Conservation (phyloP, 306 rosid species). For the Glycine latifolia region DNA sequence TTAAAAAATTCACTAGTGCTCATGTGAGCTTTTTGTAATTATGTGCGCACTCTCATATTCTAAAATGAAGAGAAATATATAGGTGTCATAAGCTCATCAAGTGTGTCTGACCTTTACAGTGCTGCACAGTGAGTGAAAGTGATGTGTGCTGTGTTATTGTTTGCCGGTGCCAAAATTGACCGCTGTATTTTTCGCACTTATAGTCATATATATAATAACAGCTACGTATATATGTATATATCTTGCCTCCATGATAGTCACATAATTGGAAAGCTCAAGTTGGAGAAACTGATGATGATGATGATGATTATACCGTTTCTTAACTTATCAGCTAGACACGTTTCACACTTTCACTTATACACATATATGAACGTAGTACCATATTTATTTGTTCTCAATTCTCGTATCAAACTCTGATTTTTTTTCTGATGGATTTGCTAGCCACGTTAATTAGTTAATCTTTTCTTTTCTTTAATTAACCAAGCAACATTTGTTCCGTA, state of each 20-base stretch:
- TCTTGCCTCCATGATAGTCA: constrained; percentile 22
- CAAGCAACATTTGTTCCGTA: neutral
- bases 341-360: neutral
- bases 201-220: constrained; percentile 1
- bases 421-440: neutral
- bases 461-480: neutral
- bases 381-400: neutral
- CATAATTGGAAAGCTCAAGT: neutral
- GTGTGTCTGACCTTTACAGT: constrained; percentile 40
- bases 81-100: constrained; percentile 6
- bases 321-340: neutral
- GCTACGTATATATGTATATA: neutral
- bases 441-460: neutral
- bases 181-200: neutral
- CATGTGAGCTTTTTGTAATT: constrained; percentile 51
- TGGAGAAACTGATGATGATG: neutral
- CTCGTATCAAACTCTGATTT: neutral
- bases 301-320: neutral
- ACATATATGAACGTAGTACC: neutral
- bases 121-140: constrained; percentile 42
- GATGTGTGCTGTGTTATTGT: constrained; percentile 45
- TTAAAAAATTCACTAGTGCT: constrained; percentile 41
- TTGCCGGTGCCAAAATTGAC: constrained; percentile 22
- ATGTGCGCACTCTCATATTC: neutral
- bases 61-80: constrained; percentile 1